Base-by-base conservation (phyloP, 2,329 filamentous ascomycete genomes). In the Calonectria montana region DNA sequence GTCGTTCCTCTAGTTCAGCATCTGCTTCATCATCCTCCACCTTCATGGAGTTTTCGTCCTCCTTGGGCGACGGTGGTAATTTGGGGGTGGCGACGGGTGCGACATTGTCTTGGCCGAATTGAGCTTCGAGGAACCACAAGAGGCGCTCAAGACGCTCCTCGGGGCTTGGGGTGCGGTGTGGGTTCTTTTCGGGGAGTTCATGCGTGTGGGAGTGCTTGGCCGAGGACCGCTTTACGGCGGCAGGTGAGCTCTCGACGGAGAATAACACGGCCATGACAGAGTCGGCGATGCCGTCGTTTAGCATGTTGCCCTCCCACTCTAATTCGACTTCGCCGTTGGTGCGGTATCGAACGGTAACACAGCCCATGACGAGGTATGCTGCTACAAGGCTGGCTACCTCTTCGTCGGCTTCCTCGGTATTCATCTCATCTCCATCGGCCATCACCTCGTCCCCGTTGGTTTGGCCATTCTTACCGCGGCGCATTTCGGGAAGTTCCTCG, bases 251-350 rank as follows among this genome's bases (percentile, higher is more conserved):
- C 84, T 99, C 97, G 25, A 98, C 94, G 0, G 94, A 96, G 77
- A 98, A 91, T 13, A 99, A 88, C 3, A 98, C 95, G 1, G 95
- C 95, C 88, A 98, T 94, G 67, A 98, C 94, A 18, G 97, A 95
- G 83, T 99, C 97, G n/a, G 97, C 97, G 79, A 99, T 97, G 72
- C 95, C 94, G 80, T 99, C 97, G 82, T 98, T 99, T 80, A 98
- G 92, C 86, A 98, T 94, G 82, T 98, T 99, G 70, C 96, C 97
- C 82, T 98, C 96, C 97, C 97, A 99, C 84, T 98, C 95, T 3
- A 98, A 87, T 82, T 97, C 95, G 7, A 98, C 90, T 80, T 97
- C 93, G 68, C 96, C 94, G 76, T 91, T 92, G 73, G 87, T 90
- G 74, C 90, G 90, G 83, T 97, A 95, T 23, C 92, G 90, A n/a